Evolutionary conservation across 257 asterid species (phyloP).

Genomic region (Echites panduratus): DNA sequence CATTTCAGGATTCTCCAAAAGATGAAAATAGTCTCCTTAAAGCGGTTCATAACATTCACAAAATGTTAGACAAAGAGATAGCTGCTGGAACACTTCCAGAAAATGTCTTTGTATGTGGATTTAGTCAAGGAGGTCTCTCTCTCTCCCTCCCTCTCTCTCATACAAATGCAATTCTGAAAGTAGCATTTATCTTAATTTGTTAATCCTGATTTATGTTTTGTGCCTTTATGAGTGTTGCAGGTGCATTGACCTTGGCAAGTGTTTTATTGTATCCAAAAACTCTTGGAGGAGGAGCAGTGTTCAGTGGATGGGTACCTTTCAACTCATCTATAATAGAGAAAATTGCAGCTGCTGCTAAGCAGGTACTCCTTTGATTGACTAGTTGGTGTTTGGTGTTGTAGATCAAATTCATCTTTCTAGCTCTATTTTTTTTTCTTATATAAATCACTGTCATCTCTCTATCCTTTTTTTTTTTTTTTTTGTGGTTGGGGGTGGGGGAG

Average conservation of each 20-base stretch:
- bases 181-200: constrained; percentile 8
- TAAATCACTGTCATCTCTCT: too few species aligned
- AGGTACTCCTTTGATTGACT: constrained; percentile 32
- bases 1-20: constrained; percentile 67
- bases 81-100: constrained; percentile 69
- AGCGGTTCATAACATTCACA: constrained; percentile 80
- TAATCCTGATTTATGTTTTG: constrained; percentile 1
- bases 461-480: too few species aligned
- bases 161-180: constrained; percentile 2
- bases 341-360: constrained; percentile 65
- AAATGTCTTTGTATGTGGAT: constrained; percentile 79
- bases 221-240: constrained; percentile 28
- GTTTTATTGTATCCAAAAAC: constrained; percentile 78
- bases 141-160: constrained; percentile 11
- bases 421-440: too few species aligned
- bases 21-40: constrained; percentile 62
- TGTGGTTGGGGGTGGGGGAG: too few species aligned
- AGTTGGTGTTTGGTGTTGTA: background rate
- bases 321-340: constrained; percentile 56
- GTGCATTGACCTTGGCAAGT: constrained; percentile 94
- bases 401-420: background rate
- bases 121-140: constrained; percentile 90
- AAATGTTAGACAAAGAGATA: constrained; percentile 76
- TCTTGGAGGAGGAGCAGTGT: constrained; percentile 93
- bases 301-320: constrained; percentile 97